phyloP scores from a whole-genome alignment of 2,329 filamentous ascomycete species.

The Macrophomina phaseolina region DNA sequence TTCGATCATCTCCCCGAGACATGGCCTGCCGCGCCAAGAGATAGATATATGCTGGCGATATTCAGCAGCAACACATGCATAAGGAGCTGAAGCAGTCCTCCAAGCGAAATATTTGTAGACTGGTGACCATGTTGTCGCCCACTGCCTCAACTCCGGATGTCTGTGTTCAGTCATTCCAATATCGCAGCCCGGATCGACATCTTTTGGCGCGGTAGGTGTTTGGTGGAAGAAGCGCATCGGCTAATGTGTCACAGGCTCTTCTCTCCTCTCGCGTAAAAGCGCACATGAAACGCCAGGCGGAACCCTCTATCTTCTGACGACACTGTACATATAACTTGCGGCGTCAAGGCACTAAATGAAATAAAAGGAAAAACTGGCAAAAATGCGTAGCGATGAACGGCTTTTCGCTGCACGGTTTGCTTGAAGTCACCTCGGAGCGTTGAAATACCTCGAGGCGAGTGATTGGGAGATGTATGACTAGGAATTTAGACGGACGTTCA shows the following conservation, averaged over 20 bases:
- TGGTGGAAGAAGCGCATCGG: neutral
- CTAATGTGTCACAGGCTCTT: constrained; percentile 4
- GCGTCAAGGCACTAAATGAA: neutral
- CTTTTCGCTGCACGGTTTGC: neutral
- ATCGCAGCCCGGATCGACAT: no score
- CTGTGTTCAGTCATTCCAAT: no score
- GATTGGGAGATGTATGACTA: constrained; percentile 13
- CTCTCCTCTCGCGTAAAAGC: constrained; percentile 21
- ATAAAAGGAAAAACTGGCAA: neutral
- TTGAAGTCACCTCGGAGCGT: neutral
- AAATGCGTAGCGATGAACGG: neutral
- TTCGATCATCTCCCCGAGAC: constrained; percentile 38
- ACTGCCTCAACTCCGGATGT: no score
- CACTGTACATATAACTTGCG: constrained; percentile 16
- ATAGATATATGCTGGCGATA: no score
- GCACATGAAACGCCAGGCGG: neutral
- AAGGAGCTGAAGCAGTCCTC: no score
- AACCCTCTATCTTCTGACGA: neutral
- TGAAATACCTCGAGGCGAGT: constrained; percentile 12
- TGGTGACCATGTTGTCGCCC: no score
- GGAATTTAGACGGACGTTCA: constrained; percentile 23
- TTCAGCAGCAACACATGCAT: no score
- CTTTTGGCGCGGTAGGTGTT: no score
- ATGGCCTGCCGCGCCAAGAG: no score
- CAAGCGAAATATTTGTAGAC: no score